Evolutionary conservation across 192 early-diverging fungal genomes (phyloP).

Genomic region (Entomortierella chlamydospora): DNA sequence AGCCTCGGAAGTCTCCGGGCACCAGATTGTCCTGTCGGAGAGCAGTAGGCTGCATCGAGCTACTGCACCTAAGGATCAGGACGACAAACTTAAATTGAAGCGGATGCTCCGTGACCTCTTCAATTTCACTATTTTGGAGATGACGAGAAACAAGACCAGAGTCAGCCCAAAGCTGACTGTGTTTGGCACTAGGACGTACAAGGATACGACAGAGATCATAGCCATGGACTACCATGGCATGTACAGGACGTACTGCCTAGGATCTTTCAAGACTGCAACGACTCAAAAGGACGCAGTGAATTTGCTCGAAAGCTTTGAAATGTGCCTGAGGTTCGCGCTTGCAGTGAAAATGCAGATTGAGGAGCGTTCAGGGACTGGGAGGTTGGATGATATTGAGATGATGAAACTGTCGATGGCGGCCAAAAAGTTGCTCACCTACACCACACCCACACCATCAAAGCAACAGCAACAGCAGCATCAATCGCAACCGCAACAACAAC

Average conservation of each 20-base stretch:
- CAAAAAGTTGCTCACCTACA: conserved; percentile 21
- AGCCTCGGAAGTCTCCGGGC: conserved; percentile 15
- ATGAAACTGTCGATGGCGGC: conserved; percentile 26
- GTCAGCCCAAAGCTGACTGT: conserved; percentile 17
- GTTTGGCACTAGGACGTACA: conserved; percentile 31
- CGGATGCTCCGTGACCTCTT: conserved; percentile 30
- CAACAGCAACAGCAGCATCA: not conserved
- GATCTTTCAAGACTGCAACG: conserved; percentile 19
- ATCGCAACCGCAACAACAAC: not conserved
- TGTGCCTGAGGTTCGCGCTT: conserved; percentile 34
- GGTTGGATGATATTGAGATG: conserved; percentile 10
- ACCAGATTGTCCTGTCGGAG: conserved; percentile 31
- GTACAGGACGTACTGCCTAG: conserved; percentile 27
- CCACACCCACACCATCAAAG: conserved; percentile 15
- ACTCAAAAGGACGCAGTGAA: conserved; percentile 8
- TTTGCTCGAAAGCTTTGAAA: conserved; percentile 24
- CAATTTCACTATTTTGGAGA: conserved; percentile 30
- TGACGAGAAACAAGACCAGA: conserved; percentile 18
- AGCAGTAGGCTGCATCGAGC: conserved; percentile 19
- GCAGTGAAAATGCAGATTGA: conserved; percentile 13
- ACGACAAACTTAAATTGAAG: conserved; percentile 32
- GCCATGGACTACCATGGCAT: conserved; percentile 33
- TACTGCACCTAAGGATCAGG: conserved; percentile 18
- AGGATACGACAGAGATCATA: conserved; percentile 29
- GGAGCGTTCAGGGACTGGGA: conserved; percentile 22